These are phyloP conservation scores for Pseudogymnoascus sp. DNA, from an alignment of 2,329 filamentous ascomycete genomes.

Conservation along the genomic window DNA sequence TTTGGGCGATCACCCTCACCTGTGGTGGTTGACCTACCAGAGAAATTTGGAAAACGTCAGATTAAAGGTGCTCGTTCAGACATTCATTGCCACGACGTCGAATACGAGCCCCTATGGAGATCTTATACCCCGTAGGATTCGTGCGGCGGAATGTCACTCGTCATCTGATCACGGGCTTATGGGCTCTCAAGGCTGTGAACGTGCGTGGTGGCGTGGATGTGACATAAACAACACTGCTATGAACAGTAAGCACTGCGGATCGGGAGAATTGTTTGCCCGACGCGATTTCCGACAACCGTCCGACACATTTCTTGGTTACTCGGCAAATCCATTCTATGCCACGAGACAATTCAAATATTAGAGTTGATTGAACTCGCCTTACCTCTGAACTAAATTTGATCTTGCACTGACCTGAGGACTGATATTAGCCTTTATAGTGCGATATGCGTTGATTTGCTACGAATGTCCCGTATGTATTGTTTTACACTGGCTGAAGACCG, in stretches of 20 bases:
- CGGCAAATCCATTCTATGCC: background rate
- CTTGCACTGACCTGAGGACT: background rate
- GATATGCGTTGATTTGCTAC: background rate
- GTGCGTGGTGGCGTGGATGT: background rate
- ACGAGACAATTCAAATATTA: background rate
- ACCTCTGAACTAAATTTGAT: background rate
- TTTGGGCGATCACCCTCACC: background rate
- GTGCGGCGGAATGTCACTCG: background rate
- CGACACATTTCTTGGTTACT: background rate
- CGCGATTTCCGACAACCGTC: background rate
- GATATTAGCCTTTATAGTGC: background rate
- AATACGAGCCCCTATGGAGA: conserved; percentile 5
- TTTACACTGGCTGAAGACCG: background rate
- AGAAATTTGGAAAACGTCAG: background rate
- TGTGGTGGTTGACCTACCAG: conserved; percentile 1
- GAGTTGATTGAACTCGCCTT: background rate
- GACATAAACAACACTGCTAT: background rate
- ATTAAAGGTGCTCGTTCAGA: background rate
- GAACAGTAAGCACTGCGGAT: background rate
- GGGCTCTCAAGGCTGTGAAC: background rate
- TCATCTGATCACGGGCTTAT: background rate
- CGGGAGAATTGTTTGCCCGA: conserved; percentile 2
- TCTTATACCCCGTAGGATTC: conserved; percentile 6
- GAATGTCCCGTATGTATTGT: background rate
- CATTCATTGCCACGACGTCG: background rate